Evolutionary conservation across 2,329 filamentous ascomycete genomes (phyloP).

Genomic region (Trematosphaeria pertusa): DNA sequence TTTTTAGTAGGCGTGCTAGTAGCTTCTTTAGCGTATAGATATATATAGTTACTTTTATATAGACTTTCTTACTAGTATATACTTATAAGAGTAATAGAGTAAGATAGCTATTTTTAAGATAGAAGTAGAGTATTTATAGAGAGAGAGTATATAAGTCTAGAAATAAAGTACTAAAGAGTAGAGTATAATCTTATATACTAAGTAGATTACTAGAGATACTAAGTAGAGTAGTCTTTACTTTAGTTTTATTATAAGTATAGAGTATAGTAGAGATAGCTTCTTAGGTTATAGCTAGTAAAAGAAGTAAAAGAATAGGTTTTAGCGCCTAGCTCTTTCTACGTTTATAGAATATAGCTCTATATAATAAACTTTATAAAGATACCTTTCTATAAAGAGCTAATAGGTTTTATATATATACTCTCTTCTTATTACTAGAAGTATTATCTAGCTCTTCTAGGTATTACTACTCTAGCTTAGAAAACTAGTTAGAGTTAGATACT

Average conservation of each 20-base stretch:
- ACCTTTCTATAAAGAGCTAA: slow-evolving; percentile 64
- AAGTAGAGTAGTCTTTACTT: slow-evolving; percentile 19
- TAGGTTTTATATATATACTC: slow-evolving; percentile 43
- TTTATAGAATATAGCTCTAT: slow-evolving; percentile 41
- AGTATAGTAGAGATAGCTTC: too few species aligned
- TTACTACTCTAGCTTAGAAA: slow-evolving; percentile 62
- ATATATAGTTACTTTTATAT: slow-evolving; percentile 55
- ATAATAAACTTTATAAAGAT: slow-evolving; percentile 13
- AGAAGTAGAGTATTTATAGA: slow-evolving; percentile 33
- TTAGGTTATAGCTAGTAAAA: too few species aligned
- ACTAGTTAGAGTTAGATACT: slow-evolving; percentile 42
- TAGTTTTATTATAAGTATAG: too few species aligned
- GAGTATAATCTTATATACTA: slow-evolving; percentile 14
- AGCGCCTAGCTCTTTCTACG: slow-evolving; percentile 66
- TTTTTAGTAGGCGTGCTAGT: slow-evolving; percentile 55
- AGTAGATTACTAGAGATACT: slow-evolving; percentile 21
- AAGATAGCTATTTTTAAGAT: slow-evolving; percentile 42
- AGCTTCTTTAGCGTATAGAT: slow-evolving; percentile 68
- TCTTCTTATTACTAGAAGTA: slow-evolving; percentile 58
- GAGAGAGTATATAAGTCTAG: slow-evolving; percentile 35
- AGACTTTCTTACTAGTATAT: slow-evolving; percentile 17
- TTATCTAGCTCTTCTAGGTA: too few species aligned
- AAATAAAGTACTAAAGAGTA: slow-evolving; percentile 13
- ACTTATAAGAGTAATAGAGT: slow-evolving; percentile 21
- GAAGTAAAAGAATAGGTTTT: too few species aligned